Conservation (phyloP, 768 basidiomycete species). For the Boletus subparvulus region DNA sequence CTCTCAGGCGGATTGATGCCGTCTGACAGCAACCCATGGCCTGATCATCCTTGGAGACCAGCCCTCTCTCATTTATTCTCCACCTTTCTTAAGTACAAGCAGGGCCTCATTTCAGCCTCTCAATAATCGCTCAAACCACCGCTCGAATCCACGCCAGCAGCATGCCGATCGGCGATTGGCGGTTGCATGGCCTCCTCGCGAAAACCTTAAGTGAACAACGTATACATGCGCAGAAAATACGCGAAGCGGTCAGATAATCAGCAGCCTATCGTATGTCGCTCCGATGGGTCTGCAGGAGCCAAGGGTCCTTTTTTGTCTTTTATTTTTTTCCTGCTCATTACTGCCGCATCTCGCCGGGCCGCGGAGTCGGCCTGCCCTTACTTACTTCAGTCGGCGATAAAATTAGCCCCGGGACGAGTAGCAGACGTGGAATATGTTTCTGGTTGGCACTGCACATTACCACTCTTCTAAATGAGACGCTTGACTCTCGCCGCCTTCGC, state of each 20-base stretch:
- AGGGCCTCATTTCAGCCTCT: neutral
- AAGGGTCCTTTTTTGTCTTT: neutral
- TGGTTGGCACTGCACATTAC: neutral
- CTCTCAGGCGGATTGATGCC: slow-evolving; percentile 27
- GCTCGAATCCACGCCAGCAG: slow-evolving; percentile 2
- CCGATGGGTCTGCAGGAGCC: neutral
- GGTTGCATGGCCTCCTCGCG: slow-evolving; percentile 26
- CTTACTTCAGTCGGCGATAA: slow-evolving; percentile 34
- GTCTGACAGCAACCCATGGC: slow-evolving; percentile 11
- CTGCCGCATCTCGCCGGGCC: slow-evolving; percentile 13
- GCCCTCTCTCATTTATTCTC: neutral
- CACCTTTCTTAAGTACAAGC: neutral
- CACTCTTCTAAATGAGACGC: slow-evolving; percentile 16
- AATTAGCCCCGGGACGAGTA: slow-evolving; percentile 21
- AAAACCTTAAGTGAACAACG: slow-evolving; percentile 10
- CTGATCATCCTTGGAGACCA: slow-evolving; percentile 14
- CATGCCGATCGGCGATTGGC: slow-evolving; percentile 32
- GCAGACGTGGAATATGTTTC: slow-evolving; percentile 12
- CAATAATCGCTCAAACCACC: slow-evolving; percentile 1
- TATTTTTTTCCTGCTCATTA: neutral
- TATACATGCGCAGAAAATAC: slow-evolving; percentile 3
- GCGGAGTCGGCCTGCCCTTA: slow-evolving; percentile 26
- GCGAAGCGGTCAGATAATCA: slow-evolving; percentile 1
- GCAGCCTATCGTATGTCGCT: neutral
- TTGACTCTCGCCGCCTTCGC: slow-evolving; percentile 15